Base-by-base conservation (phyloP, 768 basidiomycete genomes). In the Pulveroboletus frians region DNA sequence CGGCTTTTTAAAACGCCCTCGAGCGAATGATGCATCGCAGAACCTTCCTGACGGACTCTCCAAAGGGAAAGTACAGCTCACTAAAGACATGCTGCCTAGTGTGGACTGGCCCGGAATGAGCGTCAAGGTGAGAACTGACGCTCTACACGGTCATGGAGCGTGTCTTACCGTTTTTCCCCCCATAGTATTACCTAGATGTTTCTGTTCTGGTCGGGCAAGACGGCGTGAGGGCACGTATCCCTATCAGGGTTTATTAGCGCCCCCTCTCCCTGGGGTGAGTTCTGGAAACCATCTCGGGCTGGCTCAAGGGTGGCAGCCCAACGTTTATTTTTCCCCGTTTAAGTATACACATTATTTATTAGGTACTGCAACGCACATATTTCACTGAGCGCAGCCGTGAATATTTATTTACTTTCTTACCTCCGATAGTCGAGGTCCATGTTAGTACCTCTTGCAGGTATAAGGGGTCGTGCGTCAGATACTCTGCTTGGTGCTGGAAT, bases 1-100 rank as follows among this genome's bases (percentile, higher is more conserved):
- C 39, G 86, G 86, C 2, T 88, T 88, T 55, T 82, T 83, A 15
- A 88, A 86, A 54, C 79, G 84, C 15, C 83, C 84, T 9, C 66
- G 68, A 43, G 65, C 64, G 52, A 62, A 35, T 78, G 79, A 57
- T 75, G 76, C 3, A 9, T 69, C 76, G 3, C 73, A 76, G 8
- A 59, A 73, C 15, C 71, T 84, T 29, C 85, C 86, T 1, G 84
- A 88, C 59, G 86, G 86, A 11, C 71, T 88, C 2, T 79, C 76
- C 56, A 84, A 83, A 60, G 75, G 78, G 43, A 77, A 76, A 48
- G 69, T 88, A 27, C 62, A 70, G 27, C 64, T 88, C 6, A 68
- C 74, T 40, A 76, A 74, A 56, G 75, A 76, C 47, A 79, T 87
- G 76, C 63, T 86, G 18, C 83, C 84, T 13, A 75, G 73, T 43